Evolutionary conservation across 2,329 filamentous ascomycete genomes (phyloP).

Genomic region (Fusarium devonianum): DNA sequence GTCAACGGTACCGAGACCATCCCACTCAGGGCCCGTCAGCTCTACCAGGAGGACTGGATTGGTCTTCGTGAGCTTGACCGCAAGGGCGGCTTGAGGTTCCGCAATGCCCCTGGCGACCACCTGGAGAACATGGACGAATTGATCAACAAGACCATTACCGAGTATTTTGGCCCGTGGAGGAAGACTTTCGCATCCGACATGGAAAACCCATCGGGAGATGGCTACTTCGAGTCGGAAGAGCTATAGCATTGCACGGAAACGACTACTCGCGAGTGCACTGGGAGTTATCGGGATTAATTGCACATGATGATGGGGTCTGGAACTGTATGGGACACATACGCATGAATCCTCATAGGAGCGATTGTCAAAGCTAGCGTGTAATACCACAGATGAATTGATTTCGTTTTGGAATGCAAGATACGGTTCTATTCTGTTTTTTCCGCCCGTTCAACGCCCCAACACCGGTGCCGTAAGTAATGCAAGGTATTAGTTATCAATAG

Average conservation of each 20-base stretch:
- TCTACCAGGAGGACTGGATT: constrained; percentile 95
- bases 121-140: constrained; percentile 78
- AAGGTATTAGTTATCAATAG: constrained; percentile 52
- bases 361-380: constrained; percentile 29
- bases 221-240: constrained; percentile 44
- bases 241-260: constrained; percentile 41
- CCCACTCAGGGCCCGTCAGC: constrained; percentile 69
- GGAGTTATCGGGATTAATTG: constrained; percentile 11
- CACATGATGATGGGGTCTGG: constrained; percentile 4
- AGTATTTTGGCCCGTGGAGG: constrained; percentile 67
- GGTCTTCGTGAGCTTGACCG: constrained; percentile 81
- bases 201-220: constrained; percentile 15
- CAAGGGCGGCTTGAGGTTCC: constrained; percentile 80
- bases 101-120: constrained; percentile 76
- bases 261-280: constrained; percentile 17
- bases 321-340: background rate
- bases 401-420: constrained; percentile 32
- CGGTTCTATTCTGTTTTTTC: constrained; percentile 38
- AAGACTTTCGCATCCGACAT: constrained; percentile 45
- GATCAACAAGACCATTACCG: constrained; percentile 69
- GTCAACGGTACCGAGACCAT: constrained; percentile 76
- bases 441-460: constrained; percentile 45
- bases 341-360: no score
- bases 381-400: constrained; percentile 27
- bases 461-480: constrained; percentile 42